Evolutionary conservation across 495 filamentous ascomycete species (phyloP), one percentile per base, ranked within the genome.

Genomic region (Podospora pseudopauciseta): DNA sequence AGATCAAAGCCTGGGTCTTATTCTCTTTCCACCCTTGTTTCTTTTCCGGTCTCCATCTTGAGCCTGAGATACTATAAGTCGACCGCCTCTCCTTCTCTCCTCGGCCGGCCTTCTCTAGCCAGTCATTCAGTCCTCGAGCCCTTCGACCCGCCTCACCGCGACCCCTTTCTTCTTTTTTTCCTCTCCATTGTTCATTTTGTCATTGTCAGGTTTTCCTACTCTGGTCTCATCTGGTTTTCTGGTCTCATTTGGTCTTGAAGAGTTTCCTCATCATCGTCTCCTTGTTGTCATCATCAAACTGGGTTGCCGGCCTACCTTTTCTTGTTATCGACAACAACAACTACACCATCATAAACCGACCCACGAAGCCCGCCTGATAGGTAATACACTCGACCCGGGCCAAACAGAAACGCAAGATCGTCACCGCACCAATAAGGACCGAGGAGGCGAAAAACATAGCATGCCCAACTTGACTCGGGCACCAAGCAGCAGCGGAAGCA

Each of bases 241-340:
- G 34, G 67, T 27, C n/a, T 66, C 68, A 67, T 70, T 66, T 71
- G 63, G 39, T 49, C 39, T 16, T 49, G 39, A 49, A 49, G 39
- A 49, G 23, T 49, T 49, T 49, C 23, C 55, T 20, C 55, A 58
- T 16, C 53, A 56, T 58, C 55, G 55, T 58, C 23, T 49, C 39
- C 39, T 49, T 7, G 19, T 56, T 58, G n/a, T 58, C 55, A 26
- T 58, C 19, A 20, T 58, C 55, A 20, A 58, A 7, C 70, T 69
- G 63, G 72, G 72, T 72, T 74, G 72, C 75, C 73, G 69, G 74
- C 65, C 74, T 69, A 68, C 72, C 78, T 68, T 81, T 65, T 81
- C 77, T 83, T 77, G 79, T 81, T 82, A 72, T 81, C 81, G 79
- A 81, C 70, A 70, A 32, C 30, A 32, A 32, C 30, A 5, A 5